Base-by-base conservation (phyloP, 345 rosid genomes). In the Laguncularia racemosa region DNA sequence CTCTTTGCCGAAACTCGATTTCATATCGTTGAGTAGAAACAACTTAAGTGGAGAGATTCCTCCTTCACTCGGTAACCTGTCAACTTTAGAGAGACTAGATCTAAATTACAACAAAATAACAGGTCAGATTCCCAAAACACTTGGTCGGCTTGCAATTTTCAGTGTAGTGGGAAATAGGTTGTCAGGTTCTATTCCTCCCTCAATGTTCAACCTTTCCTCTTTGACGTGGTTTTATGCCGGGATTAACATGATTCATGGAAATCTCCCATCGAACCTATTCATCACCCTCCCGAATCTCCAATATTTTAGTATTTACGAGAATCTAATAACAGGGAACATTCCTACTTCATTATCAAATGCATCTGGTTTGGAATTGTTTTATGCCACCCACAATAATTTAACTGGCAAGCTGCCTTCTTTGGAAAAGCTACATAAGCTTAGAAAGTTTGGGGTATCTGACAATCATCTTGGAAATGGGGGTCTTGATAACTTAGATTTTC, bases 201-300 rank as follows among this genome's bases (percentile, higher is more conserved):
- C 71, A 7, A 53, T 73, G 15, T 77, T 48, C 33, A 74, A 78
- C 55, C 51, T 71, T 20, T 71, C 79, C 13, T 56, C 67, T 14
- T 9, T 74, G 11, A 20, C 18, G 21, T 17, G 1, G 26, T 60
- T 67, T 19, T 21, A 63, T n/a, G 59, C 64, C 12, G 12, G 62
- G 15, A 57, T 63, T 33, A 78, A 78, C 62, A 44, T 55, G 43
- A 62, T 69, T 12, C 64, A 53, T 1, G 67, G 80, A 13, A 54
- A 28, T 15, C 46, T 50, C n/a, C 77, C 79, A 3, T 18, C 63
- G 9, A 21, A 61, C 44, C 19, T 63, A 12, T 58, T 58, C 52
- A 56, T 46, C 48, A 4, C 63, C 26, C 67, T 62, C 5, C 71
- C 61, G 12, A 51, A 51, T 4, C 61, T 66, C 0, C 0, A 33